A percentile compares a stretch with the other conserved stretches of the same genome.
These are phyloP conservation scores for Brassica balearica DNA, from an alignment of 441 rosid species.

Conservation along the genomic window DNA sequence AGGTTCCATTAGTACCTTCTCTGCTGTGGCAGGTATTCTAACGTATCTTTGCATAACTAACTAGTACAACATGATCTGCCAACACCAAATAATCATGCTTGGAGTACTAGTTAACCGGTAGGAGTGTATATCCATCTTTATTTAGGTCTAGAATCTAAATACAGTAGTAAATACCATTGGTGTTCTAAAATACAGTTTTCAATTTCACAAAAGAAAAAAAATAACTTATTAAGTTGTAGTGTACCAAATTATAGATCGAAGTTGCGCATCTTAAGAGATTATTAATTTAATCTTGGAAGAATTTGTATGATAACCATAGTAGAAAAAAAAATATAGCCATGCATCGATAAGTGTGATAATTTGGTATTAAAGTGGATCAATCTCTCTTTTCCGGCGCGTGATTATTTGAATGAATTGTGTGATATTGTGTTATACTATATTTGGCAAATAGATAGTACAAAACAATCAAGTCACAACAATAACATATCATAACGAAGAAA, in stretches of 20 bases:
- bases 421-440: no score
- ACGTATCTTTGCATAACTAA: neutral
- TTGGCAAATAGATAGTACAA: no score
- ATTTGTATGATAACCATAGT: no score
- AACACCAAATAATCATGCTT: neutral
- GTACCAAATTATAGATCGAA: conserved; percentile 4
- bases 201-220: neutral
- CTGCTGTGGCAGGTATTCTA: conserved; percentile 1
- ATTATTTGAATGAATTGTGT: no score
- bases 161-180: neutral
- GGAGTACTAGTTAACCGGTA: neutral
- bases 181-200: neutral
- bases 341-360: no score
- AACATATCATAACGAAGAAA: no score
- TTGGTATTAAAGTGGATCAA: no score
- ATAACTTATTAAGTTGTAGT: neutral
- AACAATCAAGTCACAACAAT: no score
- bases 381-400: no score
- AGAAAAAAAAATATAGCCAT: no score
- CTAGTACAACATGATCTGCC: neutral
- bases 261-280: neutral
- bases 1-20: conserved; percentile 2
- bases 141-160: neutral
- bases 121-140: neutral
- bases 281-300: neutral